Evolutionary conservation across 768 basidiomycete species (phyloP).

Genomic region (Termitomyces bulborhizus): DNA sequence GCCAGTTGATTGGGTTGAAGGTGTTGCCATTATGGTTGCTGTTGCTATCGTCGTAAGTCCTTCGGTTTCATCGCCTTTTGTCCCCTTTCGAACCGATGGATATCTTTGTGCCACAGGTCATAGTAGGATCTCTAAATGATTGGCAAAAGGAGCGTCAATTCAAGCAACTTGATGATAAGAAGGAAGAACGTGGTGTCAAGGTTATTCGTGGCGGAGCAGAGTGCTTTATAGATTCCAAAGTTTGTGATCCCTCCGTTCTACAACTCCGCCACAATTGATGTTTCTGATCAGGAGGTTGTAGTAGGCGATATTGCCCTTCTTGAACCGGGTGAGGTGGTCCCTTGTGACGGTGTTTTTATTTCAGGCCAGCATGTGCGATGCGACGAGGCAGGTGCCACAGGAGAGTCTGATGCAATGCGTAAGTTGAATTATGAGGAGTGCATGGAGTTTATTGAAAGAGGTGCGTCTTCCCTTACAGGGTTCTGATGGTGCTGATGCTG

Average conservation of each 20-base stretch:
- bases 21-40: slow-evolving; percentile 75
- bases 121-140: slow-evolving; percentile 94
- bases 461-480: background rate
- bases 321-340: slow-evolving; percentile 94
- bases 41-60: slow-evolving; percentile 63
- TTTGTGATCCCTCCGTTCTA: slow-evolving; percentile 20
- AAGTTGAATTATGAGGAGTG: slow-evolving; percentile 79
- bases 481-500: too few species aligned
- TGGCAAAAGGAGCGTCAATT: slow-evolving; percentile 99
- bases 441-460: slow-evolving; percentile 37
- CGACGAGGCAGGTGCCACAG: slow-evolving; percentile 95
- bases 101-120: slow-evolving; percentile 39
- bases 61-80: background rate
- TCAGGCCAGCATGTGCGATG: slow-evolving; percentile 90
- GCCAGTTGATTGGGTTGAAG: slow-evolving; percentile 96
- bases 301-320: slow-evolving; percentile 91
- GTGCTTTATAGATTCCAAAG: slow-evolving; percentile 76
- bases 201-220: slow-evolving; percentile 71
- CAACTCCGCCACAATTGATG: slow-evolving; percentile 9
- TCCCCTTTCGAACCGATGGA: background rate
- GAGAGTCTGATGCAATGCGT: slow-evolving; percentile 93
- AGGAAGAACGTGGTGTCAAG: slow-evolving; percentile 89
- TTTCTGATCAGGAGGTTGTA: slow-evolving; percentile 63
- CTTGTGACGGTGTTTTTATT: slow-evolving; percentile 94
- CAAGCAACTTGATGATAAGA: slow-evolving; percentile 84